Evolutionary conservation across 345 rosid genomes (phyloP).

Genomic region (Triadica sebifera): DNA sequence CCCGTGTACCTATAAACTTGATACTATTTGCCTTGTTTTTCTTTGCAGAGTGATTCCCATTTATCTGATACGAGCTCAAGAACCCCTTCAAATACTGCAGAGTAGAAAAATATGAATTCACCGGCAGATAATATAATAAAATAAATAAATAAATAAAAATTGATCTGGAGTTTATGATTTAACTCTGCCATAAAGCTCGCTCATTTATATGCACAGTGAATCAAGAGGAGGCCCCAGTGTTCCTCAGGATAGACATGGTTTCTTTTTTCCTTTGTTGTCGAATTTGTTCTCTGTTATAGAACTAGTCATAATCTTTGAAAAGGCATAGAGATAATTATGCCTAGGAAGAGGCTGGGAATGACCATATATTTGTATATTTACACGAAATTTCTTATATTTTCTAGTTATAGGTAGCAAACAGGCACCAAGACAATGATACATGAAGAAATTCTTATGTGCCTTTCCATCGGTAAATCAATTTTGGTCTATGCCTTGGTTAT

Average conservation of each 20-base stretch:
- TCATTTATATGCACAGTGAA: not conserved
- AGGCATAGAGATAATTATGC: not conserved
- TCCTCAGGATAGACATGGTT: not conserved
- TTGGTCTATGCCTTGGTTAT: not conserved
- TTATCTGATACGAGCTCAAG: conserved; percentile 8
- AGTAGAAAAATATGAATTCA: not conserved
- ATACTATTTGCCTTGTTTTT: not conserved
- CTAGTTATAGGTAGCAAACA: conserved; percentile 5
- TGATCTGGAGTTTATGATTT: not conserved
- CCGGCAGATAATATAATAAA: no score
- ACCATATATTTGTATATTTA: not conserved
- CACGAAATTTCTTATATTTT: not conserved
- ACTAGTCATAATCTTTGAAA: not conserved
- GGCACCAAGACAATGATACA: not conserved
- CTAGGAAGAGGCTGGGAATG: not conserved
- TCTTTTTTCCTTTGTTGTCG: not conserved
- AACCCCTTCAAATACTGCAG: not conserved
- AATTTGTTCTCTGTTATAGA: not conserved
- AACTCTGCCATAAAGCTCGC: not conserved
- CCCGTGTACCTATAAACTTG: not conserved
- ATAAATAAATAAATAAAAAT: no score
- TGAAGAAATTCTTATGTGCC: not conserved
- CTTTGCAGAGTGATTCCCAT: not conserved
- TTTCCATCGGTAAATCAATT: not conserved
- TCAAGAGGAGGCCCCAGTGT: not conserved